Evolutionary conservation across 768 basidiomycete species (phyloP).

Genomic region (Ramaria rubella): DNA sequence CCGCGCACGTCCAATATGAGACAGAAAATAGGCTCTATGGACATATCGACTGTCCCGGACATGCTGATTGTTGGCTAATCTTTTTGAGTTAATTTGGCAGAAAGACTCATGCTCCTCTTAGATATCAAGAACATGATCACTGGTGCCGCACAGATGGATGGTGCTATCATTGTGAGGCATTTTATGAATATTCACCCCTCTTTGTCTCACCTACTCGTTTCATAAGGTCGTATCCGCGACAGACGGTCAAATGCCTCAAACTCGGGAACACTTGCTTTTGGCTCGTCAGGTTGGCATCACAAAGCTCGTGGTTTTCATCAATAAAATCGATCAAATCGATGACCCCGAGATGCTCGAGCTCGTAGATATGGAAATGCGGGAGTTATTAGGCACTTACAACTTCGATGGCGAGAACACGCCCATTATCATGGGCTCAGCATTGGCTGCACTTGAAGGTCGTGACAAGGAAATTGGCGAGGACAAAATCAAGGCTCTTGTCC

Average conservation of each 20-base stretch:
- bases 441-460: conserved; percentile 88
- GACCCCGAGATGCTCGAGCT: conserved; percentile 99
- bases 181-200: not conserved
- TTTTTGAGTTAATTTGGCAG: conserved; percentile 12
- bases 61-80: conserved; percentile 76
- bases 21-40: conserved; percentile 86
- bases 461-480: conserved; percentile 70
- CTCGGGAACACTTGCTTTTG: conserved; percentile 93
- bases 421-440: conserved; percentile 95
- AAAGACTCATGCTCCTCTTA: conserved; percentile 24
- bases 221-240: conserved; percentile 79
- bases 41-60: conserved; percentile 96
- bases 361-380: conserved; percentile 99
- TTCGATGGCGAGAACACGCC: conserved; percentile 97
- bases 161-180: conserved; percentile 64
- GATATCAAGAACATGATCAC: conserved; percentile 99
- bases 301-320: conserved; percentile 97
- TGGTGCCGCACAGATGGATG: conserved; percentile 97
- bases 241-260: conserved; percentile 99
- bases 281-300: conserved; percentile 98
- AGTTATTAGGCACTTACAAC: conserved; percentile 84
- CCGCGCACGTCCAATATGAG: conserved; percentile 98
- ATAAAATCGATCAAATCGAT: conserved; percentile 95
- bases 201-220: not conserved
- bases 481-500: conserved; percentile 77